Conservation (phyloP, 495 filamentous ascomycete species). For the Aspergillus hancockii region DNA sequence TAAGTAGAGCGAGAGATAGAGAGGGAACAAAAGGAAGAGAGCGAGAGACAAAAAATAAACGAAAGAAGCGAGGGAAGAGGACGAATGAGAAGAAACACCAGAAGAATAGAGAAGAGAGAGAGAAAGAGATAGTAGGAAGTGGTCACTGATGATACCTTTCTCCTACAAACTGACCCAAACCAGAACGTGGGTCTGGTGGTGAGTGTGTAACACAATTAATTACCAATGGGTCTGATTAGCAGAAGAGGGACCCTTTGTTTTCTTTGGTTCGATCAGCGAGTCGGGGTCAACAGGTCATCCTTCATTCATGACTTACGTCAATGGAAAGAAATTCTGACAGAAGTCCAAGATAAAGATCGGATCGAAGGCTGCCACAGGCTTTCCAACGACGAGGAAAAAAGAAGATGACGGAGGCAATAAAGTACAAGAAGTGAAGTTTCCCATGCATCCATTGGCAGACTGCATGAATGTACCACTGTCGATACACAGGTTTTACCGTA, state of each 20-base stretch:
- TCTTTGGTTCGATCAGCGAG: background rate
- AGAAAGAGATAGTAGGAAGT: background rate
- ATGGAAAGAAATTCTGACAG: background rate
- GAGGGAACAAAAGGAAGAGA: conserved; percentile 10
- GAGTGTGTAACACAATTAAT: conserved; percentile 8
- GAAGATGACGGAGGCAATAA: background rate
- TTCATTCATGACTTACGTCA: background rate
- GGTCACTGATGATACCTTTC: conserved; percentile 2
- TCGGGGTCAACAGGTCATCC: background rate
- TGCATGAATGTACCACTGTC: conserved; percentile 1
- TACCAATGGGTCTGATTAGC: background rate
- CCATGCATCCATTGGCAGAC: background rate
- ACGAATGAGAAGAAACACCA: background rate
- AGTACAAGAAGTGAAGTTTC: background rate
- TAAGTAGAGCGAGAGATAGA: conserved; percentile 12
- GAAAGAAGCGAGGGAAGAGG: conserved; percentile 7
- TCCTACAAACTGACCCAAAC: conserved; percentile 5
- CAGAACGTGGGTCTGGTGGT: conserved; percentile 6
- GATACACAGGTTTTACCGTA: conserved; percentile 4
- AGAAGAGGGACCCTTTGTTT: conserved; percentile 2
- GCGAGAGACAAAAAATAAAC: conserved; percentile 5
- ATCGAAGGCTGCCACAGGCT: background rate
- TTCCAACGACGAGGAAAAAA: background rate
- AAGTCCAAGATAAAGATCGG: background rate
- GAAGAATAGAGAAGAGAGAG: background rate